Evolutionary conservation across 306 rosid species (phyloP).

Genomic region (Delonix regia): DNA sequence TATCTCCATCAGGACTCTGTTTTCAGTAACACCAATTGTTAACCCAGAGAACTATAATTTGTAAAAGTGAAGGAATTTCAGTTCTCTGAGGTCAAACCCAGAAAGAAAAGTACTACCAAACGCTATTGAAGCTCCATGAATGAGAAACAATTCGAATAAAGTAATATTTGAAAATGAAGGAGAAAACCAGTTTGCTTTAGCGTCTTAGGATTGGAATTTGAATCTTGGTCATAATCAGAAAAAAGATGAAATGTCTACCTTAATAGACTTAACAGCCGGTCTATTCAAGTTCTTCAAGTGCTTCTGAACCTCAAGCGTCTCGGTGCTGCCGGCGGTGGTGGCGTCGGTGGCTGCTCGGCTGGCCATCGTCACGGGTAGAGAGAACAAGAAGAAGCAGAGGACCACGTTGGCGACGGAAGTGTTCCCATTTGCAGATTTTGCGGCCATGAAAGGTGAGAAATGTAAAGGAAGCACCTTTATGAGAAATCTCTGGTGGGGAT

Average conservation of each 20-base stretch:
- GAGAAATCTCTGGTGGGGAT: conserved; percentile 41
- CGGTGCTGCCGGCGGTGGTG: background rate
- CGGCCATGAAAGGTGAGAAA: conserved; percentile 37
- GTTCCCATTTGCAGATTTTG: conserved; percentile 23
- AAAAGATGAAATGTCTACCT: conserved; percentile 36
- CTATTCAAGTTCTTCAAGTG: conserved; percentile 61
- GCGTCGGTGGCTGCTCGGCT: background rate
- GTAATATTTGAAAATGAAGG: background rate
- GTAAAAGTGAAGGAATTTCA: background rate
- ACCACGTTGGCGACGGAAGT: conserved; percentile 21
- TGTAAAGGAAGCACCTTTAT: conserved; percentile 41
- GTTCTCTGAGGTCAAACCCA: conserved; percentile 18
- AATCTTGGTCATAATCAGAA: too few relatives aligned
- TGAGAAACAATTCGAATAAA: background rate
- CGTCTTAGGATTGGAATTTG: too few relatives aligned
- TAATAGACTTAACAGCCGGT: conserved; percentile 57
- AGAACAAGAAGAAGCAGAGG: conserved; percentile 29
- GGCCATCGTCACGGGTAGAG: conserved; percentile 18
- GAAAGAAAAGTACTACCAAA: conserved; percentile 6
- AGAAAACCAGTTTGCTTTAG: background rate
- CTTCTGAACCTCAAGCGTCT: conserved; percentile 48
- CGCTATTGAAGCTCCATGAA: background rate
- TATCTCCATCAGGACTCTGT: conserved; percentile 71
- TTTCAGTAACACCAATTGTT: background rate
- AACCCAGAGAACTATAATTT: background rate